A percentile compares a stretch with the other conserved stretches of the same genome.
These are phyloP conservation scores for Citrullus mucosospermus DNA, from an alignment of 306 rosid genomes.

Conservation along the genomic window DNA sequence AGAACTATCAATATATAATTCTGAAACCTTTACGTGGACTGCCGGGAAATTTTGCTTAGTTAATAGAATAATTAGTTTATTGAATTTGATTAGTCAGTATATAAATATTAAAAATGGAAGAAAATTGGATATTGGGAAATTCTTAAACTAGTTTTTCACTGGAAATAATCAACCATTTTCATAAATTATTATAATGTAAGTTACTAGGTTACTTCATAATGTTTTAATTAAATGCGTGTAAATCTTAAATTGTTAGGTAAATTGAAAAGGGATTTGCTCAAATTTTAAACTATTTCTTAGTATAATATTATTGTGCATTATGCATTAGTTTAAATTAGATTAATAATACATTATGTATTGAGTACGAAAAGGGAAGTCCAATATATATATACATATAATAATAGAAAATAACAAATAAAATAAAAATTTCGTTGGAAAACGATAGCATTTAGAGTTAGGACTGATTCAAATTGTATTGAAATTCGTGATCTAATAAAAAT, in stretches of 20 bases:
- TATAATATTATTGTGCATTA: not conserved
- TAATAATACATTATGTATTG: too few species aligned
- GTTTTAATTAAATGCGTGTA: not conserved
- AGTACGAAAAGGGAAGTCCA: too few species aligned
- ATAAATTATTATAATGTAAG: not conserved
- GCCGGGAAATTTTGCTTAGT: not conserved
- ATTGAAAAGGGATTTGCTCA: not conserved
- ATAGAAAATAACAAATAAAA: not conserved
- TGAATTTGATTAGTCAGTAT: not conserved
- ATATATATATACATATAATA: not conserved
- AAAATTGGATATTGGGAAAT: not conserved
- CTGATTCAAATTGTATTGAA: not conserved
- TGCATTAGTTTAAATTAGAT: too few species aligned
- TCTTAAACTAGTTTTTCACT: not conserved
- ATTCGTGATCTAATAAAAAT: not conserved
- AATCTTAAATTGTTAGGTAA: too few species aligned
- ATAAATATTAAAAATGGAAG: not conserved
- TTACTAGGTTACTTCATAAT: not conserved
- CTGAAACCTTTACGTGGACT: not conserved
- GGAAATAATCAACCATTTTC: not conserved
- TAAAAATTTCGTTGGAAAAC: not conserved
- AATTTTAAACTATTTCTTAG: not conserved
- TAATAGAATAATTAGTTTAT: not conserved
- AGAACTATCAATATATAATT: not conserved
- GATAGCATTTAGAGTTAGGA: not conserved